Conservation (phyloP, 1,284 basidiomycete genomes). For the Malassezia pachydermatis region DNA sequence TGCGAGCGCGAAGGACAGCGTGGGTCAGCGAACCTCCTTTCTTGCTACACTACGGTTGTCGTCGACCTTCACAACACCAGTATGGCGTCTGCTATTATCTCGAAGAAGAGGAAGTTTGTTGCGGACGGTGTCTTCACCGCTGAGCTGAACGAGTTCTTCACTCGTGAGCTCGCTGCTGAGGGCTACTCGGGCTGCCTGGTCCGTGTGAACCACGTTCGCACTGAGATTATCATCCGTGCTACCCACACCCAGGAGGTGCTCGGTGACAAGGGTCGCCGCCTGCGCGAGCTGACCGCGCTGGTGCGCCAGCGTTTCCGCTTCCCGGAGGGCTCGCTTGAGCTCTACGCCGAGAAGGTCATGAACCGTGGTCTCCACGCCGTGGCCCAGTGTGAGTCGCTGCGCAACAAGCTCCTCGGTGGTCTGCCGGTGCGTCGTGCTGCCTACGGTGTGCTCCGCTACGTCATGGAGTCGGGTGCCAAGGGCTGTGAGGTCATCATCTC, state of each 20-base stretch:
- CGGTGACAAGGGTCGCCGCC: slow-evolving; percentile 98
- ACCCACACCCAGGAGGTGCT: slow-evolving; percentile 99
- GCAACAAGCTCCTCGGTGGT: slow-evolving; percentile 98
- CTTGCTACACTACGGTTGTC: slow-evolving; percentile 10
- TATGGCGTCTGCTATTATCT: slow-evolving; percentile 42
- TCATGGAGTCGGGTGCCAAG: slow-evolving; percentile 99
- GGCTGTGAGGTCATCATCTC: slow-evolving; percentile 99
- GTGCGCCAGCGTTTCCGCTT: slow-evolving; percentile 99
- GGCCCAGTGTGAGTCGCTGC: slow-evolving; percentile 94
- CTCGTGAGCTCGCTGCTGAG: slow-evolving; percentile 96
- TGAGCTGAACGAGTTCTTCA: slow-evolving; percentile 95
- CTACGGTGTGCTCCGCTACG: slow-evolving; percentile 99
- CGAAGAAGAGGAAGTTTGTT: slow-evolving; percentile 60
- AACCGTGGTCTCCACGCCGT: slow-evolving; percentile 97
- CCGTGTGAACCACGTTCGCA: slow-evolving; percentile 96
- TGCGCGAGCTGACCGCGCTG: slow-evolving; percentile 94
- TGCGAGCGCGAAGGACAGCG: slow-evolving; percentile 3
- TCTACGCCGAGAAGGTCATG: slow-evolving; percentile 99
- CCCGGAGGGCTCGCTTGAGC: slow-evolving; percentile 92
- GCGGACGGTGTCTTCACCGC: slow-evolving; percentile 97
- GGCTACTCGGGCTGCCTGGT: slow-evolving; percentile 99
- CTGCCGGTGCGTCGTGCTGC: slow-evolving; percentile 97
- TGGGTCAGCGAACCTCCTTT: slow-evolving; percentile 1
- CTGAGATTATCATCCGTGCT: slow-evolving; percentile 99
- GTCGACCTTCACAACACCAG: slow-evolving; percentile 13